Conservation (phyloP, 2,329 filamentous ascomycete genomes). For the Phaeosphaeria sp. region DNA sequence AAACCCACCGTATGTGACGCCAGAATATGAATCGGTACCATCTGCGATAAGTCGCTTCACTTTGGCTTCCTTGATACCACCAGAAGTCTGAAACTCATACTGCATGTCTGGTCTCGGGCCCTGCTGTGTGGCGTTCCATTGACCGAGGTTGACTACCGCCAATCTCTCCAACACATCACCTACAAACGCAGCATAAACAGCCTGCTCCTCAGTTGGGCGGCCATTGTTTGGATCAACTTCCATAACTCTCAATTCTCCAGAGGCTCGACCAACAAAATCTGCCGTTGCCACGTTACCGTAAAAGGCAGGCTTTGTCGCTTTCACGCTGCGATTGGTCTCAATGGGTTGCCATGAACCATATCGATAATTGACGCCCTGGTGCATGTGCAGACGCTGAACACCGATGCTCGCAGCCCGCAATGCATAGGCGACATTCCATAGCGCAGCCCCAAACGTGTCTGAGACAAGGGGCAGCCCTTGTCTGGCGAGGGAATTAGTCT, state of each 20-base stretch:
- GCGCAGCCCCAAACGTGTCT: constrained; percentile 69
- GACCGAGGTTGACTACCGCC: constrained; percentile 63
- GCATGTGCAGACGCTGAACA: constrained; percentile 67
- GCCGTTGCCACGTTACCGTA: constrained; percentile 68
- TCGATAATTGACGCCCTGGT: constrained; percentile 68
- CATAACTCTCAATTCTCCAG: no score
- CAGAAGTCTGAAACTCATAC: constrained; percentile 53
- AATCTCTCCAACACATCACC: constrained; percentile 54
- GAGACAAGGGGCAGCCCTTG: constrained; percentile 68
- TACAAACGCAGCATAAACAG: constrained; percentile 60
- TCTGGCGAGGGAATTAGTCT: constrained; percentile 68
- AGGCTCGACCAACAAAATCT: constrained; percentile 49
- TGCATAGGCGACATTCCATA: constrained; percentile 70
- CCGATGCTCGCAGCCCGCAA: constrained; percentile 63
- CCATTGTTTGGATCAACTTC: neutral
- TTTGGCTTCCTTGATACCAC: constrained; percentile 21
- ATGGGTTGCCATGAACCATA: constrained; percentile 68
- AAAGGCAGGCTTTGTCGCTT: constrained; percentile 69
- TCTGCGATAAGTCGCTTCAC: constrained; percentile 64
- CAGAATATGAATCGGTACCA: constrained; percentile 68
- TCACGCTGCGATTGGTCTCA: constrained; percentile 54
- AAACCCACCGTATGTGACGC: constrained; percentile 66
- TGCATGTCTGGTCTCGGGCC: constrained; percentile 38
- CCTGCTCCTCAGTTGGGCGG: neutral
- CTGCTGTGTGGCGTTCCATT: constrained; percentile 48